These are phyloP conservation scores for Apiospora hydei DNA, from an alignment of 2,329 filamentous ascomycete genomes.

Conservation along the genomic window DNA sequence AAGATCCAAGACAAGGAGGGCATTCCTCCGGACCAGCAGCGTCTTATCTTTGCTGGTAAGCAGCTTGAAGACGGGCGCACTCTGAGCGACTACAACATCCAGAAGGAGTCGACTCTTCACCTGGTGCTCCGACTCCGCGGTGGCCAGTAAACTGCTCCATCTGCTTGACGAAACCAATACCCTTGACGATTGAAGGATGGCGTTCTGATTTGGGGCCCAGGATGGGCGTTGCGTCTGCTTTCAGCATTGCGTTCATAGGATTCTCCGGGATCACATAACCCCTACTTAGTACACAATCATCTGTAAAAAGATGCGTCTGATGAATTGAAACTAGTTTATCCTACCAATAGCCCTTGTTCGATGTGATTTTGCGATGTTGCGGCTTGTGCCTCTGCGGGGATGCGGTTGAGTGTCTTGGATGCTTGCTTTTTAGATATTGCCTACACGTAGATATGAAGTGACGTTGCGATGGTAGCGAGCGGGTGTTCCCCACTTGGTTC, in stretches of 20 bases:
- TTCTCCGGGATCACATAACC: slow-evolving; percentile 3
- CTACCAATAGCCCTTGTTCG: not conserved
- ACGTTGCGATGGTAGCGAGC: not conserved
- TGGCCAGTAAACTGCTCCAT: slow-evolving; percentile 54
- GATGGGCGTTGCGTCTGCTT: slow-evolving; percentile 14
- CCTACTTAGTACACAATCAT: slow-evolving; percentile 2
- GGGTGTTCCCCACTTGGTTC: not conserved
- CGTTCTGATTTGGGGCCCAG: slow-evolving; percentile 10
- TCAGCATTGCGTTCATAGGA: slow-evolving; percentile 19
- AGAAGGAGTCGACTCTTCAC: slow-evolving; percentile 78
- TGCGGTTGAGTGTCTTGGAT: not conserved
- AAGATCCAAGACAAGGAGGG: slow-evolving; percentile 79
- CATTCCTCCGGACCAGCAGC: slow-evolving; percentile 76
- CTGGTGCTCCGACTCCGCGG: slow-evolving; percentile 75
- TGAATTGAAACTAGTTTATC: slow-evolving; percentile 1
- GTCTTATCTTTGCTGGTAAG: slow-evolving; percentile 75
- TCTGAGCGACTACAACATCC: slow-evolving; percentile 88
- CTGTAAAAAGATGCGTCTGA: not conserved
- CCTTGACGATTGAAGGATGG: slow-evolving; percentile 24
- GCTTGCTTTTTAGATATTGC: not conserved
- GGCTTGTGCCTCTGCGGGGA: not conserved
- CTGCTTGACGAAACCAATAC: slow-evolving; percentile 25
- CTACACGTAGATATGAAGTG: not conserved
- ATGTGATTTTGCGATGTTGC: not conserved
- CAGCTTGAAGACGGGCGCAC: slow-evolving; percentile 79